Conservation (phyloP, 1,139 yeast species). For the Lodderomyces theae region DNA sequence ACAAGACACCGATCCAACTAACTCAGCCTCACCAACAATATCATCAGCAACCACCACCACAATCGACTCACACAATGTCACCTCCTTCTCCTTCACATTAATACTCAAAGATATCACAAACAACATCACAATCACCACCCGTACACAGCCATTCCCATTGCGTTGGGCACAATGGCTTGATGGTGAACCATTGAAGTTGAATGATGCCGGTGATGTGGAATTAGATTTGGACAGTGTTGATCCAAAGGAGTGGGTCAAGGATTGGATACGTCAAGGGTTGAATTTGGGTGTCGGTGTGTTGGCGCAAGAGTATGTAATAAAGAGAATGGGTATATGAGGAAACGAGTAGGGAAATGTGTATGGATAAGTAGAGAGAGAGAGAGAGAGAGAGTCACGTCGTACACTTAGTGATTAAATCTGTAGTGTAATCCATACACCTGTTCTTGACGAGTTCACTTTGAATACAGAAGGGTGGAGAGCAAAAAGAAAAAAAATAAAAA, state of each 20-base stretch:
- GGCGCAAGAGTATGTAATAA: constrained; percentile 87
- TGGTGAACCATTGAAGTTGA: constrained; percentile 37
- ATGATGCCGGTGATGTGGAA: constrained; percentile 19
- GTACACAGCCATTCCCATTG: constrained; percentile 86
- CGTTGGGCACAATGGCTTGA: constrained; percentile 89
- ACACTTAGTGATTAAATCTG: too few relatives aligned
- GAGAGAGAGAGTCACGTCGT: neutral
- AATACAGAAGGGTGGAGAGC: neutral
- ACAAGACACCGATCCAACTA: constrained; percentile 17
- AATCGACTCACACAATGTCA: constrained; percentile 39
- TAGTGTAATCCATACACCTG: too few relatives aligned
- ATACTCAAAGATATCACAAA: constrained; percentile 77
- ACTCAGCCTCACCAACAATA: constrained; percentile 25
- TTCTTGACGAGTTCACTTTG: too few relatives aligned
- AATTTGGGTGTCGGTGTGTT: constrained; percentile 77
- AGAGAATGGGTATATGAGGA: constrained; percentile 73
- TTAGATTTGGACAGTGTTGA: constrained; percentile 40
- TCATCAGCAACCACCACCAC: too few relatives aligned
- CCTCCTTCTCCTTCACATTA: constrained; percentile 59
- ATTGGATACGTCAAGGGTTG: constrained; percentile 85
- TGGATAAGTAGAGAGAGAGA: neutral
- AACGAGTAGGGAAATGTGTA: neutral
- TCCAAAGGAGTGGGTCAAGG: constrained; percentile 94
- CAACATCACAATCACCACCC: constrained; percentile 65
- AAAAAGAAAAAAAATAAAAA: neutral